Base-by-base conservation (phyloP, 768 basidiomycete genomes). In the Suillus decipiens region DNA sequence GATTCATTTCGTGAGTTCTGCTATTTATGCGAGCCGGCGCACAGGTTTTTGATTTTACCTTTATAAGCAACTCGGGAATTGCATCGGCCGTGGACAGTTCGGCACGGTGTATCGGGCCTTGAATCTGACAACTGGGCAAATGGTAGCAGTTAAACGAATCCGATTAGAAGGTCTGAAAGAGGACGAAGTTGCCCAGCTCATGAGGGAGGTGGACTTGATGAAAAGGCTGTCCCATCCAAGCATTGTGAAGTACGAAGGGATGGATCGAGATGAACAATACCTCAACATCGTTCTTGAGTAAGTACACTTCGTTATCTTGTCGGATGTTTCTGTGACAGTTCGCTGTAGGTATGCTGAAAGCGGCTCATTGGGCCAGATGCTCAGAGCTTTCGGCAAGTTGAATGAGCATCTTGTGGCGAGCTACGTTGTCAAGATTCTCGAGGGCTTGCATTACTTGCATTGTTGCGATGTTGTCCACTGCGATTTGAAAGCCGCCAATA, bases 111-210 rank as follows among this genome's bases (percentile, higher is more conserved):
- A 96, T 75, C 87, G 94, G 15, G 96, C 96, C 14, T 81, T 99
- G 63, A 96, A 99, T 74, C 78, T 98, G 74, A 90, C 90, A 66
- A 95, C 91, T 1, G 96, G 96, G 17, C 93, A 96, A 75, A 96
- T 93, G 87, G 95, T 96, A n/a, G 96, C 96, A n/a, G 94, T 99
- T 59, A 99, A 99, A 79, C 89, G 94, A 36, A 96, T 99, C 69
- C 82, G 90, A 58, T 80, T 99, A 42, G 92, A 93, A 58, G 96
- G 95, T 9, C 80, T 97, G 71, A 90, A 90, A 73, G 95, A 97
- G 75, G 89, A 88, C 22, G 96, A 99, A 72, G 88, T 98, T 22
- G 85, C 83, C 55, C 90, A 94, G 72, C 83, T 99, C 56, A 97
- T 96, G 93, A 85, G 85, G 66, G 96, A 99, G 74, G 96, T 99